Evolutionary conservation across 768 basidiomycete genomes (phyloP), one percentile per base, ranked within the genome.

Genomic region (Pulveroboletus sp.): DNA sequence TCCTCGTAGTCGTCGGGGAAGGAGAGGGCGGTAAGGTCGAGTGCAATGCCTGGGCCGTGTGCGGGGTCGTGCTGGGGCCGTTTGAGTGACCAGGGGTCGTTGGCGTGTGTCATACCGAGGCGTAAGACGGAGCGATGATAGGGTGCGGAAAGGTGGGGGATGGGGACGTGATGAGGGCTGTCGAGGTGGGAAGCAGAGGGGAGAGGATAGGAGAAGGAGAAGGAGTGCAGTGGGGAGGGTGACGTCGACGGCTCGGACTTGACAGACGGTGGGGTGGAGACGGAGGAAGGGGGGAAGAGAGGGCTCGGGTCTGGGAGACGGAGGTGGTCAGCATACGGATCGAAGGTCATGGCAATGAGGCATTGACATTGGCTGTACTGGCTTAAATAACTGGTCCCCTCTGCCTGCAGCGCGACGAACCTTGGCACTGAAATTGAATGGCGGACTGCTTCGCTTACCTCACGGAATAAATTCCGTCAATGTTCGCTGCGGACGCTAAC

Each of bases 1-100:
- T 85, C 81, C 50, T 83, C 84, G 62, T 83, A 84, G 21, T 83
- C 84, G 57, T 85, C 82, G 35, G 69, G 70, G 63, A 81, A 81
- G 18, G 77, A 69, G 60, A 78, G 63, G 52, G 65, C 59, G 45
- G 61, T 47, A 7, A 63, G 32, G 52, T 69, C 60, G 39, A 64
- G 51, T 33, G 55, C 33, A 43, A 59, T 59, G 59, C 27, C 46
- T 31, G 57, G 32, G 21, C 24, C 47, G 28, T 56, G 56, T 5
- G 52, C 21, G 21, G 21, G 10, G 8, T 47, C 53, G 32, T 50
- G 43, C 6, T 43, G 62, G 26, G 21, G 21, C 21, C 21, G 21
- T 21, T 59, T 69, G 42, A 43, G 33, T 1, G 52, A 47, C 67
- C 65, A 69, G 2, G 64, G 1, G 33, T 66, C 66, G 8, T 55